phyloP scores from a whole-genome alignment of 345 rosid genomes.

The Trapa incisa region DNA sequence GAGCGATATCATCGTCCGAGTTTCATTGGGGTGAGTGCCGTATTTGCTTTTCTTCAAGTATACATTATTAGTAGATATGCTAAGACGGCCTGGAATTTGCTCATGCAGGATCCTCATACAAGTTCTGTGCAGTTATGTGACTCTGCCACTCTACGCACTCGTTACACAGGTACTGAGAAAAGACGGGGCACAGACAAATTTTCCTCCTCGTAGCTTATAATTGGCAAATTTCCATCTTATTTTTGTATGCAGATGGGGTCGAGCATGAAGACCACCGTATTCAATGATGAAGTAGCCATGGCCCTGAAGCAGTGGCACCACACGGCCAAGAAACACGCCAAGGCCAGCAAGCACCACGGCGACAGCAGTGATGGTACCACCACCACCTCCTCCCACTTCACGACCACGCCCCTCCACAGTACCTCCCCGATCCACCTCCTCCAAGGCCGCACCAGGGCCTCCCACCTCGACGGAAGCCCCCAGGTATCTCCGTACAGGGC shows the following conservation, averaged over 20 bases:
- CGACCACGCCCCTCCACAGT: conserved; percentile 49
- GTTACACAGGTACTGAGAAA: conserved; percentile 29
- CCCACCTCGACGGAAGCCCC: conserved; percentile 33
- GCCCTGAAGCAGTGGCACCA: conserved; percentile 70
- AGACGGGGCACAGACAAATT: no score
- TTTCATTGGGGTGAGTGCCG: conserved; percentile 27
- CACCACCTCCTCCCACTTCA: conserved; percentile 34
- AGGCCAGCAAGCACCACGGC: conserved; percentile 26
- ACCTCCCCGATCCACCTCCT: conserved; percentile 70
- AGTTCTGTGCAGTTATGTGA: conserved; percentile 41
- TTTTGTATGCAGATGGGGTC: conserved; percentile 60
- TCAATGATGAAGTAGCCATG: conserved; percentile 59
- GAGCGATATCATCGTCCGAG: conserved; percentile 20
- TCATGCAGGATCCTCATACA: conserved; percentile 20
- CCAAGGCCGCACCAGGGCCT: conserved; percentile 18
- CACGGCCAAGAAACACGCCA: conserved; percentile 49
- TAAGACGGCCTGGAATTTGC: not conserved
- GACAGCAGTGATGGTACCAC: conserved; percentile 24
- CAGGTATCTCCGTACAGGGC: conserved; percentile 13
- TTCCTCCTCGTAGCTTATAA: no score
- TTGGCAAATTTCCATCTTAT: not conserved
- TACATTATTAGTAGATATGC: not conserved
- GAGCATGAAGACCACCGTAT: conserved; percentile 70
- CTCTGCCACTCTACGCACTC: conserved; percentile 44
- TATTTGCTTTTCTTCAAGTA: not conserved